These are phyloP conservation scores for Astragalus membranaceus DNA, from an alignment of 306 rosid species.

Conservation along the genomic window DNA sequence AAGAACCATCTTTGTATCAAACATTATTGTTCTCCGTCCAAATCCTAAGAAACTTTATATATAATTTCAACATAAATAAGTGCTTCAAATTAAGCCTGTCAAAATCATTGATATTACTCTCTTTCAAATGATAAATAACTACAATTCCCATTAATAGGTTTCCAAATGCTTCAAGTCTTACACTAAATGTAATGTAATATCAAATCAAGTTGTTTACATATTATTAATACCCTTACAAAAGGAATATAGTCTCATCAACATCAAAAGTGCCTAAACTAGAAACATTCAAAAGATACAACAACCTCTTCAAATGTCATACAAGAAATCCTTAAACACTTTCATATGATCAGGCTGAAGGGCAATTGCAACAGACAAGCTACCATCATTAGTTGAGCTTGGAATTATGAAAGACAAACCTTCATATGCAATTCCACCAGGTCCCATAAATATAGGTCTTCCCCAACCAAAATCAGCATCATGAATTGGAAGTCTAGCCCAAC, in stretches of 20 bases:
- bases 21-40: neutral
- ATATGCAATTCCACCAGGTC: slow-evolving; percentile 84
- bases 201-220: slow-evolving; percentile 20
- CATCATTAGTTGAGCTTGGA: slow-evolving; percentile 63
- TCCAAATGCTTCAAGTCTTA: neutral
- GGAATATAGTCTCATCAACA: neutral
- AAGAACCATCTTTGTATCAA: neutral
- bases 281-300: neutral
- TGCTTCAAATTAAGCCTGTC: neutral
- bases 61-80: neutral
- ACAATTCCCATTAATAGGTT: neutral
- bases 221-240: neutral
- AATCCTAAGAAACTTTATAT: neutral
- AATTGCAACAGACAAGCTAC: slow-evolving; percentile 60
- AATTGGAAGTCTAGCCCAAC: slow-evolving; percentile 85
- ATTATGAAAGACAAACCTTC: slow-evolving; percentile 72
- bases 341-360: slow-evolving; percentile 55
- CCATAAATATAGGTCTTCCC: slow-evolving; percentile 96
- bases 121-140: neutral
- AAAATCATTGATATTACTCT: neutral
- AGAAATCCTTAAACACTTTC: slow-evolving; percentile 46
- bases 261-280: slow-evolving; percentile 1
- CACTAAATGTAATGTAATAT: slow-evolving; percentile 5
- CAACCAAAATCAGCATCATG: slow-evolving; percentile 96
- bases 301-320: slow-evolving; percentile 42